phyloP scores from a whole-genome alignment of 352 stramenopile species.

The Phytophthora kernoviae region DNA sequence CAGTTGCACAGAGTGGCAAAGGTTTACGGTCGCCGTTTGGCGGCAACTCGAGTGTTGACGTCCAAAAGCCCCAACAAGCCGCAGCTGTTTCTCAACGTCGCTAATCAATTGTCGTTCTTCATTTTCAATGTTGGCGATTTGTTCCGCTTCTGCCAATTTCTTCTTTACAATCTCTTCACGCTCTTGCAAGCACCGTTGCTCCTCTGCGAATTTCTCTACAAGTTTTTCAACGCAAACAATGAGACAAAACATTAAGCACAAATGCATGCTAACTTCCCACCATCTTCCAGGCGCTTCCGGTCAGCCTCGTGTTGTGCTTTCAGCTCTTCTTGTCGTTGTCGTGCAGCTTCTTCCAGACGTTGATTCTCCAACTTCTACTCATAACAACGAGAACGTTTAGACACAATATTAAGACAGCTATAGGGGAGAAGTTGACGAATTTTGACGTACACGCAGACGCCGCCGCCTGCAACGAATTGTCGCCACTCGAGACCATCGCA shows the following conservation, averaged over 20 bases:
- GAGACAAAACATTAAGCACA: not conserved
- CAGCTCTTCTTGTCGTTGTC: conserved; percentile 50
- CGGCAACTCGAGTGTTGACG: conserved; percentile 35
- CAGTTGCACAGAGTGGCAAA: conserved; percentile 30
- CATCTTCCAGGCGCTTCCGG: conserved; percentile 46
- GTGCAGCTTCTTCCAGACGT: conserved; percentile 60
- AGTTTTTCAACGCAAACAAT: not conserved
- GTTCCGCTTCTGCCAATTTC: conserved; percentile 37
- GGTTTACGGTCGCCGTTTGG: not conserved
- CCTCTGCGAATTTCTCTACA: conserved; percentile 44
- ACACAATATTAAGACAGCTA: not conserved
- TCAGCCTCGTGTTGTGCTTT: conserved; percentile 48
- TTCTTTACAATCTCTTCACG: conserved; percentile 28
- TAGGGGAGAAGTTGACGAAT: not conserved
- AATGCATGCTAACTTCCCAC: conserved; percentile 23
- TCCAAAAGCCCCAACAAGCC: conserved; percentile 55
- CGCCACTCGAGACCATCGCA: not conserved
- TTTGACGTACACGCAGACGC: conserved; percentile 36
- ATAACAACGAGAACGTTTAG: not conserved
- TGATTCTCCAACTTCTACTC: conserved; percentile 77
- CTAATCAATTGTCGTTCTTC: conserved; percentile 36
- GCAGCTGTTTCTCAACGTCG: conserved; percentile 50
- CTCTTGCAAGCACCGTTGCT: conserved; percentile 41
- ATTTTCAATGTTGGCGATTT: conserved; percentile 48
- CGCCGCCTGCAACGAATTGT: conserved; percentile 43